Base-by-base conservation (phyloP, 1,284 basidiomycete species). In the Amylostereum areolatum region DNA sequence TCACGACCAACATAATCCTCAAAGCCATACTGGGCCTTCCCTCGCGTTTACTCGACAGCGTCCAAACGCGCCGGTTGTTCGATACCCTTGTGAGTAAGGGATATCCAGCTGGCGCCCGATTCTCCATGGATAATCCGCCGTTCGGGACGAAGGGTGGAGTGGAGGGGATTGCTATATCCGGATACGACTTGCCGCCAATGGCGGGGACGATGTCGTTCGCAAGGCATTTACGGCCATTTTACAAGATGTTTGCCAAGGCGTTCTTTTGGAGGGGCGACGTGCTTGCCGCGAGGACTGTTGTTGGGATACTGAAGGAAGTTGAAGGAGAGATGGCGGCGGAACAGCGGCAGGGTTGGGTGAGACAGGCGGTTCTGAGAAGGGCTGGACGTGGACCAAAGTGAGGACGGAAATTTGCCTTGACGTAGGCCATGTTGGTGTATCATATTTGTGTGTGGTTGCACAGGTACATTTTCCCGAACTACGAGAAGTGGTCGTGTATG, bases 181-280 rank as follows among this genome's bases (percentile, higher is more conserved):
- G 37, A 48, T 25, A 24, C 45, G 7, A 25, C 37, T 4, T 74
- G 33, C 66, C 71, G 6, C 59, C 62, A 37, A 51, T 75, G 12
- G 49, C 67, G 12, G 47, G 66, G 28, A 62, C 63, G 42, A 64
- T 83, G 45, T 77, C 72, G 5, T 83, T 80, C 51, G 61, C 66
- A 49, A 71, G 67, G 49, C 85, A 89, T 59, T 71, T 77, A 18
- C 66, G 69, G 51, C 85, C 85, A 30, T 54, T 87, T 62, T 84
- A 83, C 65, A 83, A 74, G 66, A 80, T 81, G 79, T 84, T 88
- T 61, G 73, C 84, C 59, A 81, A 75, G 60, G 80, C 77, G 32
- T 74, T 88, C 50, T 74, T 77, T 64, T 46, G 67, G 45, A 66
- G 78, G 48, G 70, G 71, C 28, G 85, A 89, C 59, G 56, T 61